Evolutionary conservation across 1,284 basidiomycete genomes (phyloP).

Genomic region (Cystobasidium slooffiae): DNA sequence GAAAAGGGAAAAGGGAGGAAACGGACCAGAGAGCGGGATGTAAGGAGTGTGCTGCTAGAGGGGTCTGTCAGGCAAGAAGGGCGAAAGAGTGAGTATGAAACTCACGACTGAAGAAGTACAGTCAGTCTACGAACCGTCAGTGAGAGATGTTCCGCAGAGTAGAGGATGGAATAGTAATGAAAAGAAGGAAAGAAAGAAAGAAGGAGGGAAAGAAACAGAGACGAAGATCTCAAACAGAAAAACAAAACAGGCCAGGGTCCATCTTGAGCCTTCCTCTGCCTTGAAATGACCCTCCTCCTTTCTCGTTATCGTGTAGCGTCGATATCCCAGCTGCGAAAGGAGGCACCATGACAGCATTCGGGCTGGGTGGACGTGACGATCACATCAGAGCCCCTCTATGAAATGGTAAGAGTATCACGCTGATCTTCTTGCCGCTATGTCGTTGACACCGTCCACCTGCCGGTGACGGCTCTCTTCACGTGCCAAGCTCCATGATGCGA

Average conservation of each 20-base stretch:
- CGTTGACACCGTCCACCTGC: too few relatives aligned
- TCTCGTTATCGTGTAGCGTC: too few relatives aligned
- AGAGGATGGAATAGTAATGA: background rate
- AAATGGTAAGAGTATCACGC: too few relatives aligned
- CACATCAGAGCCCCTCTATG: too few relatives aligned
- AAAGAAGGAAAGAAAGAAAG: background rate
- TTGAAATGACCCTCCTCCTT: too few relatives aligned
- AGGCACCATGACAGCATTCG: too few relatives aligned
- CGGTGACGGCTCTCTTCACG: too few relatives aligned
- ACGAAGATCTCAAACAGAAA: slow-evolving; percentile 6
- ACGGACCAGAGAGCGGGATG: background rate
- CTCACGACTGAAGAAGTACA: background rate
- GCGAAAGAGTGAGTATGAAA: background rate
- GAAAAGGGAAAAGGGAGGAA: background rate
- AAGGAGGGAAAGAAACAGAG: background rate
- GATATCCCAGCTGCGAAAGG: too few relatives aligned
- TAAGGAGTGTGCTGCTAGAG: background rate
- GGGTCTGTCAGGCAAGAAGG: background rate
- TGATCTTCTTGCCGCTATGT: too few relatives aligned
- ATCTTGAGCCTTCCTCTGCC: background rate
- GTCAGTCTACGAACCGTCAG: background rate
- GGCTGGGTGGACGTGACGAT: too few relatives aligned
- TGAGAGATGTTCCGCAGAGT: background rate
- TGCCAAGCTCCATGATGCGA: too few relatives aligned
- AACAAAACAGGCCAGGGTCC: background rate